Base-by-base conservation (phyloP, 805 yeast species). In the Tetrapisispora fleetii region DNA sequence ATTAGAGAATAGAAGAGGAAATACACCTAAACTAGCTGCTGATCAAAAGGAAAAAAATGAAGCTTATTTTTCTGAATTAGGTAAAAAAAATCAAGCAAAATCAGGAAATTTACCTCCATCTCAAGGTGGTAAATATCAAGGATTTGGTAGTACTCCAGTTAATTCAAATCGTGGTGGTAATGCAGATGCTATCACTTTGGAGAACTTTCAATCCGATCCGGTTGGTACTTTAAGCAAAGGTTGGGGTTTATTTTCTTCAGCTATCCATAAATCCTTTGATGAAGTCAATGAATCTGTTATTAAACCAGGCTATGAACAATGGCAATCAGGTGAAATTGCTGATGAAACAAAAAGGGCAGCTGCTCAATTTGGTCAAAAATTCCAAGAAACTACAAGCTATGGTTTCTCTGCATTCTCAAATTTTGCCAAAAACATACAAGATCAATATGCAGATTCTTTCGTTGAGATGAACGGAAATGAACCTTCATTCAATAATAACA, bases 341-440 rank as follows among this genome's bases (percentile, higher is more conserved):
- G 72, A 68, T 48, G 95, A 88, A 60, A 93, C 98, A 4, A 80
- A 77, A 53, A 79, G 88, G 56, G 98, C 98, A n/a, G 86, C 95
- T 77, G 83, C 87, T 50, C 97, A 93, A 71, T 93, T 91, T 70
- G 96, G 97, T 43, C 95, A 86, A 63, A 88, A 81, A 61, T 85
- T 91, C 70, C 95, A 85, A 64, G 95, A 89, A 54, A 87, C 96
- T 0, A 85, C 95, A 33, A 76, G 73, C 51, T 80, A 79, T 55
- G 86, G 95, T 27, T 80, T 79, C 47, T 83, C 81, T 54, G 80
- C 83, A n/a, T 75, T 78, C 58, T 75, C 73, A 52, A 70, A 72
- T 17, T 79, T 81, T 60, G 81, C 88, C 2, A 74, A 63, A 55
- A 63, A 67, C 55, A 52, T 65, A 24, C 65, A 66, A 45, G 61